These are phyloP conservation scores for Pseudogymnoascus sp. DNA, from an alignment of 2,329 filamentous ascomycete genomes.

Conservation along the genomic window DNA sequence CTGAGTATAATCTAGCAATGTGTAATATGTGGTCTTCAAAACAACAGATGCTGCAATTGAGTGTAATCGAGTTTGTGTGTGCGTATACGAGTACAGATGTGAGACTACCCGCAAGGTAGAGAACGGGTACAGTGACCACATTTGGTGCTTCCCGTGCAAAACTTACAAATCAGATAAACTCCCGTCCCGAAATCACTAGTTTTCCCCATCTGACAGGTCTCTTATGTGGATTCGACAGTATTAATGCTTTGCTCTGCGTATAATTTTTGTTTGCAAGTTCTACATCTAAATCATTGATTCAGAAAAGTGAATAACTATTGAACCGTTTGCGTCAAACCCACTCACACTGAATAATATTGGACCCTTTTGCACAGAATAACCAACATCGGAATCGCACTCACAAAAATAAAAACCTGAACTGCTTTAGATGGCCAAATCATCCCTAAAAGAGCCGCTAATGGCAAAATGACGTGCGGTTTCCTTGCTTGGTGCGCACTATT, in stretches of 20 bases:
- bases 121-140: background rate
- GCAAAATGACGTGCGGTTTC: background rate
- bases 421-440: background rate
- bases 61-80: background rate
- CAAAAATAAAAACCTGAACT: background rate
- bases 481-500: background rate
- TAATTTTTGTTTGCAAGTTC: background rate
- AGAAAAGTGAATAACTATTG: background rate
- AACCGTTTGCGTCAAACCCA: constrained; percentile 1
- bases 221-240: constrained; percentile 1
- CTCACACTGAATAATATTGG: background rate
- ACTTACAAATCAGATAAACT: background rate
- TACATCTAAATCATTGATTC: background rate
- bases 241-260: background rate
- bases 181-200: constrained; percentile 3
- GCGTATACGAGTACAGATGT: background rate
- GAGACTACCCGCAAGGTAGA: background rate
- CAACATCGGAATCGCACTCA: background rate
- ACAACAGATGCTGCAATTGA: background rate
- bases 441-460: background rate
- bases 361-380: background rate
- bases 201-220: constrained; percentile 6
- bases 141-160: background rate
- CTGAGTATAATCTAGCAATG: background rate
- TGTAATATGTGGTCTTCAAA: background rate